Evolutionary conservation across 371 early-diverging fungal species (phyloP).

Genomic region (Umbelopsis sp.): DNA sequence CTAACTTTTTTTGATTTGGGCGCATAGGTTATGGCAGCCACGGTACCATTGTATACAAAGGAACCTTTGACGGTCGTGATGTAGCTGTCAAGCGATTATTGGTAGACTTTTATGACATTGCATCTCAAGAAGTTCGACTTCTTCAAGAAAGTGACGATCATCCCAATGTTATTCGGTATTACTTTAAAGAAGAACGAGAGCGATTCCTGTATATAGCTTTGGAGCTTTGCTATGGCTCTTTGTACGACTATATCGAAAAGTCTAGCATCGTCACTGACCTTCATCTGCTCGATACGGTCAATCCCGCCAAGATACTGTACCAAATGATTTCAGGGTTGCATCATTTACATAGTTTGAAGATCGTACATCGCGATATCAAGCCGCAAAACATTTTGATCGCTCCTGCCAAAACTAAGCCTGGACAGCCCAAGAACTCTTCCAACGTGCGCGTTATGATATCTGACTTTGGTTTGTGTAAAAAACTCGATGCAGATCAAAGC

Average conservation of each 20-base stretch:
- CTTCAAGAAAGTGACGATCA: constrained; percentile 94
- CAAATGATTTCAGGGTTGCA: constrained; percentile 86
- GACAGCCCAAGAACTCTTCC: constrained; percentile 25
- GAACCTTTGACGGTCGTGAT: constrained; percentile 84
- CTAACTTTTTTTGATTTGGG: neutral
- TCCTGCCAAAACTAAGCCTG: constrained; percentile 47
- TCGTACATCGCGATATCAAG: constrained; percentile 97
- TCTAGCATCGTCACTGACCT: constrained; percentile 33
- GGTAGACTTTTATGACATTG: constrained; percentile 93
- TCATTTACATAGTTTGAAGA: constrained; percentile 89
- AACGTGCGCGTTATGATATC: constrained; percentile 83
- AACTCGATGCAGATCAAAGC: constrained; percentile 91
- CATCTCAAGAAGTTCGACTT: constrained; percentile 89
- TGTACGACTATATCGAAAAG: constrained; percentile 64
- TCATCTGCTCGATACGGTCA: constrained; percentile 38
- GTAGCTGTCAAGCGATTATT: constrained; percentile 96
- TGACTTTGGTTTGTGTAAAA: constrained; percentile 98
- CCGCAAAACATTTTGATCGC: constrained; percentile 90
- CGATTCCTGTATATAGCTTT: constrained; percentile 95
- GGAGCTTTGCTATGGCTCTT: constrained; percentile 85
- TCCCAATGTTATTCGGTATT: constrained; percentile 97
- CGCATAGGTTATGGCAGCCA: constrained; percentile 90
- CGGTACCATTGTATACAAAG: constrained; percentile 96
- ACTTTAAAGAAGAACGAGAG: constrained; percentile 85
- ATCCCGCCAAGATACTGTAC: constrained; percentile 61